Evolutionary conservation across 352 stramenopile genomes (phyloP).

Genomic region (Pythium coloratum): DNA sequence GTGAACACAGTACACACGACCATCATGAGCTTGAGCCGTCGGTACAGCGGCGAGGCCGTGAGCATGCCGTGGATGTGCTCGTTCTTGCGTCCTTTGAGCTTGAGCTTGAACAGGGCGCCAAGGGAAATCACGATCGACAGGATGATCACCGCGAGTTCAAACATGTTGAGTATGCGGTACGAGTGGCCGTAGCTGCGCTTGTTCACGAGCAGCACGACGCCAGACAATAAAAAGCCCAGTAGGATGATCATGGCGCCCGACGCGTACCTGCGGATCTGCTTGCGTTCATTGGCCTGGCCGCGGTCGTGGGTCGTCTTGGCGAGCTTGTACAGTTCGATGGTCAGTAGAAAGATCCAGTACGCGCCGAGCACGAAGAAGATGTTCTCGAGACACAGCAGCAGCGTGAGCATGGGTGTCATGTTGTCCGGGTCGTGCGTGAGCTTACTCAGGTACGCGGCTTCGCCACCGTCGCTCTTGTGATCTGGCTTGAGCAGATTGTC

Average conservation of each 20-base stretch:
- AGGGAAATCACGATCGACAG: conserved; percentile 48
- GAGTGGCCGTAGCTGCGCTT: conserved; percentile 53
- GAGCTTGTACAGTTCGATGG: conserved; percentile 58
- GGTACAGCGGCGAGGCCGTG: conserved; percentile 67
- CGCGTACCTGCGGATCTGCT: conserved; percentile 51
- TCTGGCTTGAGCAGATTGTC: conserved; percentile 40
- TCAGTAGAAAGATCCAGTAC: conserved; percentile 68
- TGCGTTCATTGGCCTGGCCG: conserved; percentile 45
- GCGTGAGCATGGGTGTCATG: conserved; percentile 41
- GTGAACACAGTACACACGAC: conserved; percentile 68
- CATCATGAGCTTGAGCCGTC: conserved; percentile 60
- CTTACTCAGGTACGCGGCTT: conserved; percentile 64
- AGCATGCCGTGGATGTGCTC: conserved; percentile 72
- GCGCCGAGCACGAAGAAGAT: conserved; percentile 64
- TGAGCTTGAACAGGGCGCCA: conserved; percentile 40
- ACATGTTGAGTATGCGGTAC: conserved; percentile 55
- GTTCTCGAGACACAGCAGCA: conserved; percentile 55
- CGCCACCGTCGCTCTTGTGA: conserved; percentile 46
- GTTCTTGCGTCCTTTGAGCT: conserved; percentile 54
- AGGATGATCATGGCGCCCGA: conserved; percentile 36
- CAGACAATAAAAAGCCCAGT: conserved; percentile 33
- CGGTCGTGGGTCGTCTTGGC: conserved; percentile 59
- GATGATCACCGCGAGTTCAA: conserved; percentile 49
- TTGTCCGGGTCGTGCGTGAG: conserved; percentile 46
- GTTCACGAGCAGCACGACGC: conserved; percentile 41